Evolutionary conservation across 139 green algal genomes (phyloP).

Genomic region (Chlorella sp.): DNA sequence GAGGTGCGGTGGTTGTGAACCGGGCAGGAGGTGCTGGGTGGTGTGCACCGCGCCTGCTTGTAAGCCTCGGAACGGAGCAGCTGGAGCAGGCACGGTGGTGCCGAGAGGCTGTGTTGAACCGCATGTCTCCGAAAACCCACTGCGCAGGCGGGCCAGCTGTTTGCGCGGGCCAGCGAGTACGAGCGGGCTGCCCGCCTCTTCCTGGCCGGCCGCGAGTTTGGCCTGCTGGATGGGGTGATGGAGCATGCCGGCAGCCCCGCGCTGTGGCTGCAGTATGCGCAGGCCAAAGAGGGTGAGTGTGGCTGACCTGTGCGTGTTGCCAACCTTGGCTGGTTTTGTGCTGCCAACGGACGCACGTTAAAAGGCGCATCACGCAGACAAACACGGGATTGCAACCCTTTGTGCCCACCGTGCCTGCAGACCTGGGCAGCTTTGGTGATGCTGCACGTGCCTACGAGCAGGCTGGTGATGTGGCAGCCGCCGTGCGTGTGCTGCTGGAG

Average conservation of each 20-base stretch:
- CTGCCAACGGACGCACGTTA: neutral
- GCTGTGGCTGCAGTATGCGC: conserved; percentile 76
- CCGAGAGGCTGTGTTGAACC: no score
- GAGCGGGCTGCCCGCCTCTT: conserved; percentile 83
- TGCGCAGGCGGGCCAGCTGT: conserved; percentile 84
- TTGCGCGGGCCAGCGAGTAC: conserved; percentile 67
- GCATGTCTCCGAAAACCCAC: neutral
- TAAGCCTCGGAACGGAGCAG: no score
- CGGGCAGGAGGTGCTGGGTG: neutral
- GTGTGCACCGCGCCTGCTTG: no score
- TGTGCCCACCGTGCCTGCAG: neutral
- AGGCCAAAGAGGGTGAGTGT: conserved; percentile 73
- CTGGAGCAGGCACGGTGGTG: no score
- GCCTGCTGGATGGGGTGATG: conserved; percentile 74
- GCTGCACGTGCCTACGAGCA: conserved; percentile 66
- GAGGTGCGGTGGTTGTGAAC: neutral
- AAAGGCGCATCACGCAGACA: no score
- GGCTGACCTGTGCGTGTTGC: neutral
- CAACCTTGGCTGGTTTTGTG: no score
- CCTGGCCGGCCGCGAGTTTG: conserved; percentile 76
- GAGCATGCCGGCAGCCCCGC: conserved; percentile 62
- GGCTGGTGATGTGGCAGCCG: conserved; percentile 65
- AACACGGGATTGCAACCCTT: no score
- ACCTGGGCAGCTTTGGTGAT: conserved; percentile 51
- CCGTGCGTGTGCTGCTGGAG: conserved; percentile 77